These are phyloP conservation scores for Pichia nakasei DNA, from an alignment of 805 yeast genomes.

Conservation along the genomic window DNA sequence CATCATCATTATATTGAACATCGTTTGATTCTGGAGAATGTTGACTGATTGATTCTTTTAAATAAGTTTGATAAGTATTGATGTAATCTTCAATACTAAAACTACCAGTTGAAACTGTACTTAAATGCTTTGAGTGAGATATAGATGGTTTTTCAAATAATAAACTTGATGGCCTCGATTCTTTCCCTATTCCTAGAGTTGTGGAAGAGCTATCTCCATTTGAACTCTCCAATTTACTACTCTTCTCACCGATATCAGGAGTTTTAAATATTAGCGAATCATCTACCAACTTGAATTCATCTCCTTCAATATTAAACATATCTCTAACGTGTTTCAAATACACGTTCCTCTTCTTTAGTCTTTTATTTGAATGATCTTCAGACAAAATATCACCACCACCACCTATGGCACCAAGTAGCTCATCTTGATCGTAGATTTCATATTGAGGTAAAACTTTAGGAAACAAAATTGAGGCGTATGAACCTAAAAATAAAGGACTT, in stretches of 20 bases:
- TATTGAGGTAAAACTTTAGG: conserved; percentile 48
- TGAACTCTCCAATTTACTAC: too few relatives aligned
- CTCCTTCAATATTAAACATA: conserved; percentile 51
- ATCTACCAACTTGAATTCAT: conserved; percentile 41
- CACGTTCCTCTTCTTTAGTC: conserved; percentile 30
- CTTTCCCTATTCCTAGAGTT: background rate
- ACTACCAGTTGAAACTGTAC: conserved; percentile 28
- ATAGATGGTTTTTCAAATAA: conserved; percentile 22
- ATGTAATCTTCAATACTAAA: conserved; percentile 27
- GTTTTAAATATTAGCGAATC: conserved; percentile 55
- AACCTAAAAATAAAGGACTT: conserved; percentile 52
- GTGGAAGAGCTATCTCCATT: too few relatives aligned
- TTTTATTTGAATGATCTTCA: conserved; percentile 1
- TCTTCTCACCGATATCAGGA: too few relatives aligned
- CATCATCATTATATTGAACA: too few relatives aligned
- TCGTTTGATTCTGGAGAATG: too few relatives aligned
- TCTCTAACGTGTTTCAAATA: conserved; percentile 52
- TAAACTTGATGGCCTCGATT: conserved; percentile 24
- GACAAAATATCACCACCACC: conserved; percentile 27
- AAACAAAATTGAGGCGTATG: conserved; percentile 57
- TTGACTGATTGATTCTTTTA: conserved; percentile 17
- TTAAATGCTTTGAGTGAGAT: conserved; percentile 22
- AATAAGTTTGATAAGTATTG: conserved; percentile 16
- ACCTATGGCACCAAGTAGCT: conserved; percentile 48
- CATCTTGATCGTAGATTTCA: conserved; percentile 44